Percentiles rank a stretch among this genome's conserved stretches.
These are phyloP conservation scores for Groenewaldozyma tartarivorans DNA, from an alignment of 805 yeast species.

Conservation along the genomic window DNA sequence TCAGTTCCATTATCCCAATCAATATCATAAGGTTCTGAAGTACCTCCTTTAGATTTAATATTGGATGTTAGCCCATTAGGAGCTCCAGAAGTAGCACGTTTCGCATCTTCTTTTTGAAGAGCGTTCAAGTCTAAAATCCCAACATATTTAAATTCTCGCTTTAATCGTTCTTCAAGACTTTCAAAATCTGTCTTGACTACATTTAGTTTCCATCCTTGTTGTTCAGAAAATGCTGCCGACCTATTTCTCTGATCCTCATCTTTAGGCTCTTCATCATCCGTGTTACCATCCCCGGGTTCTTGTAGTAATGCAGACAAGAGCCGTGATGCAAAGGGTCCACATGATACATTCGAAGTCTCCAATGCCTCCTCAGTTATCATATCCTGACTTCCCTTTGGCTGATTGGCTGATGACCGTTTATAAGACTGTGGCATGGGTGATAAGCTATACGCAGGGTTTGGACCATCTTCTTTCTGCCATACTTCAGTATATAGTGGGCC, in stretches of 20 bases:
- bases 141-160: conserved; percentile 78
- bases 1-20: conserved; percentile 77
- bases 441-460: conserved; percentile 36
- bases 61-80: neutral
- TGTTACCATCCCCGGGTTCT: conserved; percentile 15
- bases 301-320: conserved; percentile 66
- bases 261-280: conserved; percentile 29
- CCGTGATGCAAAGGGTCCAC: conserved; percentile 87
- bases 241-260: conserved; percentile 12
- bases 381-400: conserved; percentile 53
- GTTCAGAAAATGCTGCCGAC: conserved; percentile 8
- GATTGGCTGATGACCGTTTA: conserved; percentile 8
- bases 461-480: conserved; percentile 80
- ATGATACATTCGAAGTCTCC: conserved; percentile 66
- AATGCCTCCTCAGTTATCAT: conserved; percentile 49
- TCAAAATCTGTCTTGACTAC: conserved; percentile 53
- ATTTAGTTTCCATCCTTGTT: conserved; percentile 37
- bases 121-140: conserved; percentile 54
- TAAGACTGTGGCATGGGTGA: neutral
- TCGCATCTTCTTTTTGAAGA: conserved; percentile 24
- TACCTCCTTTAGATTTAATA: conserved; percentile 1
- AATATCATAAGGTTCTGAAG: conserved; percentile 25
- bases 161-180: conserved; percentile 77
- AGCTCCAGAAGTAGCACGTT: conserved; percentile 14
- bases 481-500: conserved; percentile 75